Percentiles rank a stretch among this genome's conserved stretches.
phyloP scores from a whole-genome alignment of 1,284 basidiomycete species.

The Tausonia pullulans region DNA sequence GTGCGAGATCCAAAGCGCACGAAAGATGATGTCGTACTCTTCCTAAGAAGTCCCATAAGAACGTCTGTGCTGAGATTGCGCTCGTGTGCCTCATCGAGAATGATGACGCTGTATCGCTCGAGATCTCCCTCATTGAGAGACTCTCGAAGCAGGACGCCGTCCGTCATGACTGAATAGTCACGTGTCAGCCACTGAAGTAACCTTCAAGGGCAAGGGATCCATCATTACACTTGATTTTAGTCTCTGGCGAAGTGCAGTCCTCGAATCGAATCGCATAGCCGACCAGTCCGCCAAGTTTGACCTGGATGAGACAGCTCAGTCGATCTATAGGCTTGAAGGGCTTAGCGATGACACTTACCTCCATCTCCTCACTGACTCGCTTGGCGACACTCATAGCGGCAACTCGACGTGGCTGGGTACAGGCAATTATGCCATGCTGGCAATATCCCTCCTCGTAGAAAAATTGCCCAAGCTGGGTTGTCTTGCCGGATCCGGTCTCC shows the following conservation, averaged over 20 bases:
- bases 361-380: conserved; percentile 89
- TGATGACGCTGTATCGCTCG: conserved; percentile 89
- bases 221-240: conserved; percentile 77
- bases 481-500: conserved; percentile 92
- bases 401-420: conserved; percentile 92
- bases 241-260: conserved; percentile 83
- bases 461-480: conserved; percentile 84
- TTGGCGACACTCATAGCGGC: conserved; percentile 99
- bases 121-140: conserved; percentile 91
- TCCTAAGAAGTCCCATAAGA: conserved; percentile 85
- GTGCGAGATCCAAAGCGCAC: conserved; percentile 1
- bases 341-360: conserved; percentile 28
- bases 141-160: conserved; percentile 90
- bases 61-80: conserved; percentile 92
- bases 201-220: not conserved
- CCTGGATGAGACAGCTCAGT: conserved; percentile 37
- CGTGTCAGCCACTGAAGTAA: not conserved
- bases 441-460: conserved; percentile 94
- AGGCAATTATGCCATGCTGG: conserved; percentile 74
- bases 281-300: conserved; percentile 74
- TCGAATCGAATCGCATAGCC: conserved; percentile 98
- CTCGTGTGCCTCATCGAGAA: conserved; percentile 95
- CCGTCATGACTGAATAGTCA: conserved; percentile 74
- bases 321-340: no score
- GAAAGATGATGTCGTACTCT: conserved; percentile 49